Conservation (phyloP, 345 rosid species). For the Crucihimalaya himalaica region DNA sequence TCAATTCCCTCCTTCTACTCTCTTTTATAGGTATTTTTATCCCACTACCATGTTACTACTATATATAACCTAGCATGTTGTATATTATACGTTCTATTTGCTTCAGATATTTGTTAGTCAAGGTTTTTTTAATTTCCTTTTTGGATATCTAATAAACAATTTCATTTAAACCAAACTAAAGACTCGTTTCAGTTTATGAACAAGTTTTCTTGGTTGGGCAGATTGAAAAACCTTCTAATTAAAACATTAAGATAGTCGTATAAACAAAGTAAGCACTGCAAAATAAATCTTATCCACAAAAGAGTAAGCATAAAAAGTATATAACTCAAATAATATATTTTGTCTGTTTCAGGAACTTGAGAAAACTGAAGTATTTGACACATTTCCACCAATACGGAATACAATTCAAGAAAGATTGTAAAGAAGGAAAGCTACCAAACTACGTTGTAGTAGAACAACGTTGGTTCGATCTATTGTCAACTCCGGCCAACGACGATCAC, state of each 20-base stretch:
- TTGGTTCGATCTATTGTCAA: conserved; percentile 43
- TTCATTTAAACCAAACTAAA: no score
- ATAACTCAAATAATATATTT: neutral
- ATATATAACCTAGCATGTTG: no score
- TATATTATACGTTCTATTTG: no score
- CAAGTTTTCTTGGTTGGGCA: no score
- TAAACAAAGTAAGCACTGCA: no score
- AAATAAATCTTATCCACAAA: neutral
- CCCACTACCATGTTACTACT: no score
- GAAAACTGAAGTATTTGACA: conserved; percentile 44
- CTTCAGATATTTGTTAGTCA: no score
- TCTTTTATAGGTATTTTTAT: conserved; percentile 53
- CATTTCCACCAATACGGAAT: conserved; percentile 51
- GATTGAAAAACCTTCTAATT: neutral
- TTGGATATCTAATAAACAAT: no score
- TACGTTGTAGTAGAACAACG: conserved; percentile 55
- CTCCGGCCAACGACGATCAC: conserved; percentile 56
- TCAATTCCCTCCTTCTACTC: conserved; percentile 55
- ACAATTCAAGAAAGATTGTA: conserved; percentile 47
- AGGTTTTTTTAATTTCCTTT: no score
- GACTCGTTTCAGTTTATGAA: no score
- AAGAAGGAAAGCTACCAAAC: conserved; percentile 56
- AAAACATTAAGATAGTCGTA: neutral
- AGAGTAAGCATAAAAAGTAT: neutral
- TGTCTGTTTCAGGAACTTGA: conserved; percentile 42